A percentile compares a stretch with the other conserved stretches of the same genome.
Conservation (phyloP, 2,329 filamentous ascomycete species). For the Fusarium mangiferae region DNA sequence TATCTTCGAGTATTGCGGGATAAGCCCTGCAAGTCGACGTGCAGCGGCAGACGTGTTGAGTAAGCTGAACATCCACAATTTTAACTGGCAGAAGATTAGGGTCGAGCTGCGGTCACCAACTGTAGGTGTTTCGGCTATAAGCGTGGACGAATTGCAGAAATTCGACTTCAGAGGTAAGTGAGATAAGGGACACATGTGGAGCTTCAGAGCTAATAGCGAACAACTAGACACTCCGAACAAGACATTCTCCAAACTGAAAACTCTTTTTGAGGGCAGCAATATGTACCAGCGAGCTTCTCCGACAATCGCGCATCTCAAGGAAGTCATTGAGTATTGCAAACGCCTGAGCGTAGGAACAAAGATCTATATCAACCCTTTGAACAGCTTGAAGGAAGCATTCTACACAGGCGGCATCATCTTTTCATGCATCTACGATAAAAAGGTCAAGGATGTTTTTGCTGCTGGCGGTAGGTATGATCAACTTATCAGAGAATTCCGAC, state of each 20-base stretch:
- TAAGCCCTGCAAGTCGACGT: conserved; percentile 74
- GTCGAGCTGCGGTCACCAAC: conserved; percentile 83
- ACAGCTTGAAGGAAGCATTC: conserved; percentile 90
- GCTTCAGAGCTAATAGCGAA: conserved; percentile 27
- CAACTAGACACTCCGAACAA: conserved; percentile 65
- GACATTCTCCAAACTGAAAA: conserved; percentile 68
- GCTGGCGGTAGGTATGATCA: conserved; percentile 94
- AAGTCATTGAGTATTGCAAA: conserved; percentile 80
- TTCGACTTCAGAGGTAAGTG: conserved; percentile 86
- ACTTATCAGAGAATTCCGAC: conserved; percentile 84
- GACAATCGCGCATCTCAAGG: conserved; percentile 81
- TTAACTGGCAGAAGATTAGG: conserved; percentile 85
- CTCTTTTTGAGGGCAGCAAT: conserved; percentile 70
- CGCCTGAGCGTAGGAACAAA: conserved; percentile 80
- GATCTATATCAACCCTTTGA: conserved; percentile 85
- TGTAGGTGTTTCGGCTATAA: conserved; percentile 87
- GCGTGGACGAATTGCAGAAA: conserved; percentile 85
- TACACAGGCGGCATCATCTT: conserved; percentile 89
- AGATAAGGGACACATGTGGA: background rate
- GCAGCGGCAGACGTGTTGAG: conserved; percentile 85
- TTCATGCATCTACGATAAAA: conserved; percentile 88
- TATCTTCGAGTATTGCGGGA: conserved; percentile 90
- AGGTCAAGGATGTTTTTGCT: conserved; percentile 86
- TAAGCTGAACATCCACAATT: conserved; percentile 83
- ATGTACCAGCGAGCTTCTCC: conserved; percentile 79